Base-by-base conservation (phyloP, 441 rosid genomes). In the Erodium texanum region DNA sequence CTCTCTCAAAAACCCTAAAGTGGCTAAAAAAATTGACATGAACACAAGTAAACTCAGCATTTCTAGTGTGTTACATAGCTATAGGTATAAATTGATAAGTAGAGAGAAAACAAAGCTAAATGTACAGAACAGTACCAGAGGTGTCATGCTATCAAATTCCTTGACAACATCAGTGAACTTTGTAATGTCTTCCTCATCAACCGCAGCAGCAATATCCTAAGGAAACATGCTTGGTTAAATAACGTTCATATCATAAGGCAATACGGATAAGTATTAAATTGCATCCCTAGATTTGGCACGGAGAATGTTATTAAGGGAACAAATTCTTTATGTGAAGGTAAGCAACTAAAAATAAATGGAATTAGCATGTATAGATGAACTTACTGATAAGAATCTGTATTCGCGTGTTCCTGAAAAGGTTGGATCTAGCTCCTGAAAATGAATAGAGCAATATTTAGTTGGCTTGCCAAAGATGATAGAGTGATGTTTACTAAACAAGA, bases 111-210 rank as follows among this genome's bases (percentile, higher is more conserved):
- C 24, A 36, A 38, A 7, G 45, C 45, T 7, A 38, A 38, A 2
- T 38, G 9, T 38, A 7, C 11, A 38, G 45, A 38, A 38, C 11
- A 10, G 48, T 86, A 95, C 99, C 98, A 95, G 81, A 6, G 97
- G 89, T 64, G 97, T 88, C 99, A 89, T 93, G 92, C 96, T 86
- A 71, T 93, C 97, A 61, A 84, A 92, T 76, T 92, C 99, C 91
- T 92, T 92, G 50, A 92, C 80, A 73, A 80, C 89, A 45, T 87
- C 93, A 38, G 97, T 90, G 73, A 95, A 95, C 84, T 87, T 87
- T 18, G 82, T 80, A 23, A 90, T 74, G 66, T 95, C 99, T 83
- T 95, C 99, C 82, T 95, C 99, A 72, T 92, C 96, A 19, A 92
- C 75, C 52, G 97, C 86, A 78, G 86, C 73, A 65, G 96, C 87